These are phyloP conservation scores for Lactarius hatsudake DNA, from an alignment of 768 basidiomycete species.

Conservation along the genomic window DNA sequence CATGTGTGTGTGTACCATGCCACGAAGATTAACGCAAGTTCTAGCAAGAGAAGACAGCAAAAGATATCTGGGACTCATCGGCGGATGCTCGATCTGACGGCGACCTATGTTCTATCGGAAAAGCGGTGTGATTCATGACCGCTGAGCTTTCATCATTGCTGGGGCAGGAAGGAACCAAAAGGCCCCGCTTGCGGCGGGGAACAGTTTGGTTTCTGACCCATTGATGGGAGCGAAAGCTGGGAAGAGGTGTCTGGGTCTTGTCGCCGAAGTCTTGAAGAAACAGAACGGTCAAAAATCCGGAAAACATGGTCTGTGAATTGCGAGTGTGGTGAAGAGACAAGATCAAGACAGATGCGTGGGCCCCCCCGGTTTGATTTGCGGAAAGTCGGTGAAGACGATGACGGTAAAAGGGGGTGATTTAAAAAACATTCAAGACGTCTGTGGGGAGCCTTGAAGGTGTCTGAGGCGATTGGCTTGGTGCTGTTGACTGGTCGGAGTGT, in stretches of 20 bases:
- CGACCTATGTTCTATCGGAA: neutral
- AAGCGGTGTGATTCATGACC: neutral
- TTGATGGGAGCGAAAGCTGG: neutral
- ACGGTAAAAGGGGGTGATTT: neutral
- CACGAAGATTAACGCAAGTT: neutral
- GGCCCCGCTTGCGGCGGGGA: neutral
- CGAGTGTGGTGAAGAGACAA: constrained; percentile 3
- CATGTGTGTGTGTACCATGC: neutral
- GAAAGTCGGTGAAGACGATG: neutral
- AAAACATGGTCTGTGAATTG: constrained; percentile 4
- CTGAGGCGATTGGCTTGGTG: neutral
- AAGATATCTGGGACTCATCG: constrained; percentile 1
- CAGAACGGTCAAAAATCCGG: constrained; percentile 21
- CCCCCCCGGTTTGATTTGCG: neutral
- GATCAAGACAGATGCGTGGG: neutral
- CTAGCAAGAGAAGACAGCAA: neutral
- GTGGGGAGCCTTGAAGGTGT: neutral
- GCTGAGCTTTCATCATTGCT: neutral
- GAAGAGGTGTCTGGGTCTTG: neutral
- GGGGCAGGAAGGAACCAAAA: neutral
- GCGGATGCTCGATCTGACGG: neutral
- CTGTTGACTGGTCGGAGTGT: neutral
- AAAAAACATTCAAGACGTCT: neutral
- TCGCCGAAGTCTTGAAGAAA: neutral
- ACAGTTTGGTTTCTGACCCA: neutral